Conservation (phyloP, 176 grass and related monocot species). For the Puccinellia tenuiflora region DNA sequence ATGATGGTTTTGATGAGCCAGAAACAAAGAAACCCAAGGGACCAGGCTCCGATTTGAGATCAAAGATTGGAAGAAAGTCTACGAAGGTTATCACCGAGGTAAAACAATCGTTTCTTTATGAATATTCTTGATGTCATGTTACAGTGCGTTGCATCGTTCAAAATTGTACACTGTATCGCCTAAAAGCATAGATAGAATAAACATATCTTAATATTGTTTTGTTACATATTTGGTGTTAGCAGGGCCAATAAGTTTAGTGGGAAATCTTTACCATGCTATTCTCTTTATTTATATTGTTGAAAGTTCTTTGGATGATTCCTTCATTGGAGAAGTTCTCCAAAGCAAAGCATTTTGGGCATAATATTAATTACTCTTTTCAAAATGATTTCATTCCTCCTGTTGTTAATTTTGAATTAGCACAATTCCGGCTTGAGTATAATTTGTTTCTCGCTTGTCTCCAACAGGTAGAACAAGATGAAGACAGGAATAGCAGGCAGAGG, state of each 20-base stretch:
- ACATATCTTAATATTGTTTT: background rate
- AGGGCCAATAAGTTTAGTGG: background rate
- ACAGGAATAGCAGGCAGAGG: constrained; percentile 15
- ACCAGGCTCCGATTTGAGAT: constrained; percentile 27
- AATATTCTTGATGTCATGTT: background rate
- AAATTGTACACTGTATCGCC: background rate
- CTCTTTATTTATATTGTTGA: background rate
- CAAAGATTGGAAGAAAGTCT: constrained; percentile 57
- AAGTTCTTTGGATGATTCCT: background rate
- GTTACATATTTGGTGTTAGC: background rate
- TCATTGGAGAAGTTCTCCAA: background rate
- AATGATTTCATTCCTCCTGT: background rate
- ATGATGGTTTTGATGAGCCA: constrained; percentile 38
- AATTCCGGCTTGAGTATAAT: background rate
- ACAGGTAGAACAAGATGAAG: constrained; percentile 43
- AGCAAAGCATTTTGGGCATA: background rate
- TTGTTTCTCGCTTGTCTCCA: background rate
- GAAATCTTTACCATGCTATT: background rate
- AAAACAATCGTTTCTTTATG: background rate
- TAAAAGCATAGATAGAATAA: background rate
- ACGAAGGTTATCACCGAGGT: constrained; percentile 73
- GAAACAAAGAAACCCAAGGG: constrained; percentile 42
- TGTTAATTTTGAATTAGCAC: background rate
- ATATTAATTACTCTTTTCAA: background rate
- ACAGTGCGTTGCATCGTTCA: background rate